These are phyloP conservation scores for Botrytis tulipae DNA, from an alignment of 2,329 filamentous ascomycete genomes.

Conservation along the genomic window DNA sequence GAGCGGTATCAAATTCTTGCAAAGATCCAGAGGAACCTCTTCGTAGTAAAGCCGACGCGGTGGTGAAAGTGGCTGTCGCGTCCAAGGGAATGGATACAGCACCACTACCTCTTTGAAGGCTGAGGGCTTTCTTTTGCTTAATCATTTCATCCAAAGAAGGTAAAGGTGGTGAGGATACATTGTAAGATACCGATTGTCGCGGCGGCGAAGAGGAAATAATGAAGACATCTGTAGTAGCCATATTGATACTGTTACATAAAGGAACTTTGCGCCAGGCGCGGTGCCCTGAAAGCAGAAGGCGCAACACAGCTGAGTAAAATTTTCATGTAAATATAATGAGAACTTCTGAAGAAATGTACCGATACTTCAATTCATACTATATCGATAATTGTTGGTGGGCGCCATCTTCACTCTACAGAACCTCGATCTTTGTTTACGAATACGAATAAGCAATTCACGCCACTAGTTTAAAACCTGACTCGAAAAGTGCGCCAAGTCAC, in stretches of 20 bases:
- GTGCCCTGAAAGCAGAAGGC: slow-evolving; percentile 24
- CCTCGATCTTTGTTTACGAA: slow-evolving; percentile 8
- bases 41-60: slow-evolving; percentile 39
- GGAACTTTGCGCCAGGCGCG: slow-evolving; percentile 32
- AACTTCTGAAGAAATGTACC: background rate
- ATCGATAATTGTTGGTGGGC: background rate
- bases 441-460: slow-evolving; percentile 2
- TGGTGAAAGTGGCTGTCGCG: slow-evolving; percentile 44
- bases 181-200: slow-evolving; percentile 26
- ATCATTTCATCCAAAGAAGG: slow-evolving; percentile 52
- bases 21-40: slow-evolving; percentile 16
- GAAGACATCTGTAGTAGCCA: slow-evolving; percentile 41
- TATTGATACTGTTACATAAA: slow-evolving; percentile 33
- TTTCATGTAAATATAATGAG: slow-evolving; percentile 20
- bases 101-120: slow-evolving; percentile 41
- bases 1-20: slow-evolving; percentile 16
- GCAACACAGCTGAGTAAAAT: slow-evolving; percentile 30
- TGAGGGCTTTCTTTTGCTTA: slow-evolving; percentile 38
- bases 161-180: slow-evolving; percentile 39
- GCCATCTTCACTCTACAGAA: background rate
- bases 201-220: slow-evolving; percentile 29
- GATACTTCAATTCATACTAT: background rate
- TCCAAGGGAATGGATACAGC: slow-evolving; percentile 42
- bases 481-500: slow-evolving; percentile 19
- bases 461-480: slow-evolving; percentile 6